phyloP scores from a whole-genome alignment of 2,329 filamentous ascomycete genomes.

The Botrytis pseudocinerea region DNA sequence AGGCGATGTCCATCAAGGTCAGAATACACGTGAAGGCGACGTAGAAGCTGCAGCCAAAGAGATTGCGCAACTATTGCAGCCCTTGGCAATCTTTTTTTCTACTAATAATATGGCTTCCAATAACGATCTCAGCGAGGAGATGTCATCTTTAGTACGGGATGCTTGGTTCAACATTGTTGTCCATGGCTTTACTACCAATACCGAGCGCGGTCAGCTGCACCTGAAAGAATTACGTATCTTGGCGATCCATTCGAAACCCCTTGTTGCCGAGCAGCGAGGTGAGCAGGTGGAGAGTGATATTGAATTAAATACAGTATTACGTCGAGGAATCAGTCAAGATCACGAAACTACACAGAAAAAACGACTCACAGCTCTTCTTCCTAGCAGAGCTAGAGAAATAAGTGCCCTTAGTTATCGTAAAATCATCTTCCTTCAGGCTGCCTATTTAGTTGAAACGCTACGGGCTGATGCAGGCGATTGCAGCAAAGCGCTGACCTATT shows the following conservation, averaged over 20 bases:
- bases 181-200: conserved; percentile 80
- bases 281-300: conserved; percentile 95
- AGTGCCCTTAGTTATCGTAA: conserved; percentile 84
- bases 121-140: conserved; percentile 61
- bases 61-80: conserved; percentile 83
- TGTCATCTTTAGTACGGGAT: conserved; percentile 75
- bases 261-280: conserved; percentile 84
- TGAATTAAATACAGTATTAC: conserved; percentile 89
- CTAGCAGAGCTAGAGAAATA: conserved; percentile 75
- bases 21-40: conserved; percentile 73
- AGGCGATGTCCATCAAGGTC: conserved; percentile 77
- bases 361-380: conserved; percentile 70
- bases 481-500: conserved; percentile 86
- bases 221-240: conserved; percentile 77
- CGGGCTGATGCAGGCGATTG: conserved; percentile 86
- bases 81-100: conserved; percentile 82
- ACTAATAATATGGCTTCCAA: conserved; percentile 55
- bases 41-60: conserved; percentile 80
- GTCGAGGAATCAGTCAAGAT: conserved; percentile 79
- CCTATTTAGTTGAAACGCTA: conserved; percentile 84
- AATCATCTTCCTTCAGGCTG: conserved; percentile 86
- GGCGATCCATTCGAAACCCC: conserved; percentile 80
- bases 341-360: conserved; percentile 80
- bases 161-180: conserved; percentile 98
- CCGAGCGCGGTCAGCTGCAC: conserved; percentile 71